These are phyloP conservation scores for Ambrosiella cleistominuta DNA, from an alignment of 2,329 filamentous ascomycete species.

Conservation along the genomic window DNA sequence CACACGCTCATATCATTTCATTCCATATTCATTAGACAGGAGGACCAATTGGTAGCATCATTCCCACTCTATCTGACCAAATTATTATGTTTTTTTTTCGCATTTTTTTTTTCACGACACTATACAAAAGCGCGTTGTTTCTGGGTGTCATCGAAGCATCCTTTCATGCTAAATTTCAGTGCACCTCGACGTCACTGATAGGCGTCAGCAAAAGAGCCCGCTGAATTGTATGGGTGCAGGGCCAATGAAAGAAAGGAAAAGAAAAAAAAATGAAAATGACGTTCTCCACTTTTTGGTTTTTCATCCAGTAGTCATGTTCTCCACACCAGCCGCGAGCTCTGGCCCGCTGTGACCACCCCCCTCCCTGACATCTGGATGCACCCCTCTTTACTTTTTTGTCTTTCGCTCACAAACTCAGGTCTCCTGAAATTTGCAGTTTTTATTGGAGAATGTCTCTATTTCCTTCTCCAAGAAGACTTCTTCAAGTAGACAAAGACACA, in stretches of 20 bases:
- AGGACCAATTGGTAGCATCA: no score
- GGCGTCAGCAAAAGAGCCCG: neutral
- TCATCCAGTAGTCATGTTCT: neutral
- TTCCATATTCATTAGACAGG: no score
- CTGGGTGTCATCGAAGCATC: constrained; percentile 1
- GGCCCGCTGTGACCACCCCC: neutral
- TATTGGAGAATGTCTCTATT: neutral
- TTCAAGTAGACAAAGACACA: no score
- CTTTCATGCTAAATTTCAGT: neutral
- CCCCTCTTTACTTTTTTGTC: neutral
- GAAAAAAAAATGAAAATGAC: neutral
- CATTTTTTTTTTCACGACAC: neutral
- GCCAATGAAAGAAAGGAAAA: neutral
- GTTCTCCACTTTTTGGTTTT: neutral
- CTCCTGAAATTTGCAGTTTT: neutral
- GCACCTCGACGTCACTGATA: neutral
- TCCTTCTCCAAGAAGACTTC: no score
- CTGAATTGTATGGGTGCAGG: neutral
- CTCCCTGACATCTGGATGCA: neutral
- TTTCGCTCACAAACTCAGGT: neutral
- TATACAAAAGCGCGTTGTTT: neutral
- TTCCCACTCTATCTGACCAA: no score
- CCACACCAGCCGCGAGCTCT: neutral
- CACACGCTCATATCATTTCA: no score
- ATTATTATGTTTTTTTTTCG: neutral